Percentiles rank a stretch among this genome's conserved stretches.
Conservation (phyloP, 1,284 basidiomycete genomes). For the Ganoderma multipileum region DNA sequence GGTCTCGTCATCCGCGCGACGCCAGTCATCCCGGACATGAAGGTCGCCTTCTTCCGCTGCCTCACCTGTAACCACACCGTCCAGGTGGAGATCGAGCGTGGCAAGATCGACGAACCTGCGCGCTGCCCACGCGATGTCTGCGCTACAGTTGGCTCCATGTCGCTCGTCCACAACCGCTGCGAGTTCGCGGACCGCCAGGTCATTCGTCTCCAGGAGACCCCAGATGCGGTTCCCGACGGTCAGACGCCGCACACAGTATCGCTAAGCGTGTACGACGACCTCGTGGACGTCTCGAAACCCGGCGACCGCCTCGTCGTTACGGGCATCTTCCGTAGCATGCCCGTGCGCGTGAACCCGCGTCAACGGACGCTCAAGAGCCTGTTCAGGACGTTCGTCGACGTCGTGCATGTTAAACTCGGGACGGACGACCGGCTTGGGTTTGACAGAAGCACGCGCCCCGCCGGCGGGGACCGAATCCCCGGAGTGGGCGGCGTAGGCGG, state of each 20-base stretch:
- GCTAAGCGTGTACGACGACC: slow-evolving; percentile 95
- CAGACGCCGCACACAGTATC: slow-evolving; percentile 98
- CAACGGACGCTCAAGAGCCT: slow-evolving; percentile 93
- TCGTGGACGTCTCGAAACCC: slow-evolving; percentile 94
- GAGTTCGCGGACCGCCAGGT: slow-evolving; percentile 97
- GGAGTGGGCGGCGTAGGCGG: slow-evolving; percentile 90
- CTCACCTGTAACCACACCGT: slow-evolving; percentile 95
- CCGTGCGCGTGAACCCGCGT: slow-evolving; percentile 92
- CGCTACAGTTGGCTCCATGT: slow-evolving; percentile 87
- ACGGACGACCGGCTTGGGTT: slow-evolving; percentile 75
- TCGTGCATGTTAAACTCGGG: slow-evolving; percentile 90
- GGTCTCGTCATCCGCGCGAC: slow-evolving; percentile 98
- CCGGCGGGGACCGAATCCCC: slow-evolving; percentile 70
- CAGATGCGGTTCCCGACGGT: slow-evolving; percentile 96
- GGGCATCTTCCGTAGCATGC: slow-evolving; percentile 94
- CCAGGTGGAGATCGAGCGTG: slow-evolving; percentile 95
- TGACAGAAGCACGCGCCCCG: slow-evolving; percentile 82
- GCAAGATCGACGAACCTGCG: slow-evolving; percentile 92
- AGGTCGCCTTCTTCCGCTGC: slow-evolving; percentile 97
- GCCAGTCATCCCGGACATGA: slow-evolving; percentile 99
- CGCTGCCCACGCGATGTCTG: slow-evolving; percentile 95
- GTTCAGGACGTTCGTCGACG: slow-evolving; percentile 97
- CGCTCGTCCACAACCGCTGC: slow-evolving; percentile 95
- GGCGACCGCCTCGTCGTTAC: slow-evolving; percentile 93
- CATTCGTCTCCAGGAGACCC: slow-evolving; percentile 95